Evolutionary conservation across 2,329 filamentous ascomycete species (phyloP).

Genomic region (Pleurostoma richardsiae): DNA sequence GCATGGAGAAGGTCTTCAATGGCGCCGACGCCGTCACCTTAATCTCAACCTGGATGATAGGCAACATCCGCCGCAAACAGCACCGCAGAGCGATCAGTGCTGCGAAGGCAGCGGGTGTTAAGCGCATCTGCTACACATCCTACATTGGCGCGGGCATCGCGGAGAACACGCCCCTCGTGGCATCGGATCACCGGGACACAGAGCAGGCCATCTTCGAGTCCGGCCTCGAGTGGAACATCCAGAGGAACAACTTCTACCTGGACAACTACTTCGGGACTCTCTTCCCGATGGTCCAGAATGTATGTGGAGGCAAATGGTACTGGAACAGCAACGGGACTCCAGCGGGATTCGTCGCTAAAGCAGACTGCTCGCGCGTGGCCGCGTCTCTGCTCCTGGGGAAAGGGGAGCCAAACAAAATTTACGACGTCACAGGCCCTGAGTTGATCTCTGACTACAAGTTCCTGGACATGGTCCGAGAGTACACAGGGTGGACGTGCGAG

Average conservation of each 20-base stretch:
- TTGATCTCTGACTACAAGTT: conserved; percentile 11
- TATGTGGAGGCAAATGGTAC: conserved; percentile 12
- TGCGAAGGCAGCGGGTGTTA: conserved; percentile 7
- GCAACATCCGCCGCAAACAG: no score
- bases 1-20: conserved; percentile 8
- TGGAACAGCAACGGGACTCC: conserved; percentile 10
- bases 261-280: conserved; percentile 11
- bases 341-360: conserved; percentile 12
- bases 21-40: conserved; percentile 14
- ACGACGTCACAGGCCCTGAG: conserved; percentile 12
- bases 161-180: conserved; percentile 9
- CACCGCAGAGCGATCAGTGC: neutral
- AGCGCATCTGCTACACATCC: conserved; percentile 13
- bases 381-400: conserved; percentile 12
- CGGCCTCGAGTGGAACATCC: conserved; percentile 12
- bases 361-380: conserved; percentile 13
- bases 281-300: conserved; percentile 10
- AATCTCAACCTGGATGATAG: no score
- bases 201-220: conserved; percentile 10
- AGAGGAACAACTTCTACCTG: conserved; percentile 14
- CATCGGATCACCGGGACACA: conserved; percentile 14
- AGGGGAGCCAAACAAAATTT: conserved; percentile 7
- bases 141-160: conserved; percentile 12
- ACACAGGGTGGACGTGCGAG: conserved; percentile 10
- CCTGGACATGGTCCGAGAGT: conserved; percentile 11